A percentile compares a stretch with the other conserved stretches of the same genome.
phyloP scores from a whole-genome alignment of 768 basidiomycete genomes.

The Leccinum subgranulosum region DNA sequence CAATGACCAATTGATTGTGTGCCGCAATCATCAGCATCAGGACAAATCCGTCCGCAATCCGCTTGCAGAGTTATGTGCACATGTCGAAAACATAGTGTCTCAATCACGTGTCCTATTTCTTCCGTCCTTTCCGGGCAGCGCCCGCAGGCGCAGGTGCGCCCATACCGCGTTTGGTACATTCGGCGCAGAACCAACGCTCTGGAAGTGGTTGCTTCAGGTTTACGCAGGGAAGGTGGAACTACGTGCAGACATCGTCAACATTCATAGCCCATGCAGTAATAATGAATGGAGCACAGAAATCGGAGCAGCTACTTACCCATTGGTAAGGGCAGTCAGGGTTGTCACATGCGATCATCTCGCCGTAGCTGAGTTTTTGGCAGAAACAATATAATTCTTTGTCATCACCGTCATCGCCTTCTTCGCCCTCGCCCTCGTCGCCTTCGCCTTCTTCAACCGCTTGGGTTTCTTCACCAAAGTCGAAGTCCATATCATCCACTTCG shows the following conservation, averaged over 20 bases:
- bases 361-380: constrained; percentile 61
- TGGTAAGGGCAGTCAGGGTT: constrained; percentile 53
- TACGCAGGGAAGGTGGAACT: constrained; percentile 67
- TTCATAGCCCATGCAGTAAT: constrained; percentile 1
- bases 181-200: constrained; percentile 57
- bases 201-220: constrained; percentile 54
- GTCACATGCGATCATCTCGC: constrained; percentile 69
- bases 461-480: constrained; percentile 32
- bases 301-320: constrained; percentile 48
- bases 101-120: constrained; percentile 31
- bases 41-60: background rate
- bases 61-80: background rate
- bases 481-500: constrained; percentile 34
- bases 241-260: constrained; percentile 10
- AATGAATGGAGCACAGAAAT: background rate
- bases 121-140: constrained; percentile 40
- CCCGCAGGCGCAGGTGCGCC: constrained; percentile 27
- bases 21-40: background rate
- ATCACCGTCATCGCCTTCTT: constrained; percentile 50
- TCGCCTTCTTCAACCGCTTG: constrained; percentile 30
- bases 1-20: background rate
- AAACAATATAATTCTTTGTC: constrained; percentile 61
- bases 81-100: background rate
- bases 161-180: constrained; percentile 43
- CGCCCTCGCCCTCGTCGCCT: constrained; percentile 37